Evolutionary conservation across 2,329 filamentous ascomycete genomes (phyloP).

Genomic region (Alternaria rosae): DNA sequence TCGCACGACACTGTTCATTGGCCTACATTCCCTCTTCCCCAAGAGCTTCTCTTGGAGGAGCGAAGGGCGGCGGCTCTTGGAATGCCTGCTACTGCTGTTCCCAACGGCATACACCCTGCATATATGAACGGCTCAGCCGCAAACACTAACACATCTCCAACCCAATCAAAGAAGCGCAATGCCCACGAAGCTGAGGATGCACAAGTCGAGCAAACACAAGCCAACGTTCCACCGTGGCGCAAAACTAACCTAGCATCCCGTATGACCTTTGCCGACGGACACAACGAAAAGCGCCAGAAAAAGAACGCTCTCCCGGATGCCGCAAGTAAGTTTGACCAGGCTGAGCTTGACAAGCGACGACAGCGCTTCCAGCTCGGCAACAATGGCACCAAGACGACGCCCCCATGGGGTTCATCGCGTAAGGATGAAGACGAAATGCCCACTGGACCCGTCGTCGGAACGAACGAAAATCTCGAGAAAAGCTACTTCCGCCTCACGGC

Average conservation of each 20-base stretch:
- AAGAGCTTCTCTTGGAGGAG: constrained; percentile 79
- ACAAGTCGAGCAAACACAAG: constrained; percentile 60
- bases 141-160: constrained; percentile 41
- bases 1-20: constrained; percentile 80
- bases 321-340: constrained; percentile 89
- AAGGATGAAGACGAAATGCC: constrained; percentile 59
- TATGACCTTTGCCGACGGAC: constrained; percentile 66
- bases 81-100: constrained; percentile 40
- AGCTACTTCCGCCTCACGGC: constrained; percentile 92
- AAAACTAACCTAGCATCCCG: constrained; percentile 77
- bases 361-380: constrained; percentile 77
- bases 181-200: constrained; percentile 65
- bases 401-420: constrained; percentile 55
- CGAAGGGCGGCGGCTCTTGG: constrained; percentile 35
- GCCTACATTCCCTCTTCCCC: constrained; percentile 82
- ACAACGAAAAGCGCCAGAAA: constrained; percentile 57
- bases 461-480: constrained; percentile 86
- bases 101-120: constrained; percentile 25
- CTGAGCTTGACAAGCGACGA: constrained; percentile 85
- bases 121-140: constrained; percentile 23
- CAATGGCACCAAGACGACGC: constrained; percentile 62
- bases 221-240: constrained; percentile 72
- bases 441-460: constrained; percentile 80
- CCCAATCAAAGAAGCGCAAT: constrained; percentile 80
- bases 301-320: constrained; percentile 58